Percentiles rank a stretch among this genome's conserved stretches.
phyloP scores from a whole-genome alignment of 2,329 filamentous ascomycete species.

The Dothidotthia symphoricarpi region DNA sequence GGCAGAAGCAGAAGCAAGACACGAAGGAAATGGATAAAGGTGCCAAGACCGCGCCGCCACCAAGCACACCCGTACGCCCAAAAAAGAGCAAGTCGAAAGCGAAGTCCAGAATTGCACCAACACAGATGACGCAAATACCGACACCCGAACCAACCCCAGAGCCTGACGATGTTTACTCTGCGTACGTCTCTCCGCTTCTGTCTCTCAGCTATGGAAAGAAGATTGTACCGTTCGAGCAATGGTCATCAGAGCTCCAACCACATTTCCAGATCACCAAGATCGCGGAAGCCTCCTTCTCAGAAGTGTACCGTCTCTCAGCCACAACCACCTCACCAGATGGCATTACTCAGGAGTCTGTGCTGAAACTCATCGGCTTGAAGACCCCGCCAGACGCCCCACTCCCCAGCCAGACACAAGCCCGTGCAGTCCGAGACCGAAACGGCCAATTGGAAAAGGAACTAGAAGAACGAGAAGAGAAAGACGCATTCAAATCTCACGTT shows the following conservation, averaged over 20 bases:
- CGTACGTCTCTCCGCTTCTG: constrained; percentile 30
- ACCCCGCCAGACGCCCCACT: constrained; percentile 36
- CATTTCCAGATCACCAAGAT: constrained; percentile 58
- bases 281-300: constrained; percentile 65
- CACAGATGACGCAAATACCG: constrained; percentile 12
- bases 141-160: constrained; percentile 23
- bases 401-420: constrained; percentile 30
- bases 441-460: constrained; percentile 33
- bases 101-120: constrained; percentile 9
- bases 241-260: constrained; percentile 43
- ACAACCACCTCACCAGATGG: constrained; percentile 7
- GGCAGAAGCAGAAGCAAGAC: not conserved
- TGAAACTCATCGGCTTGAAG: constrained; percentile 46
- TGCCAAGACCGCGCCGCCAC: not conserved
- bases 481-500: constrained; percentile 45
- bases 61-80: constrained; percentile 8
- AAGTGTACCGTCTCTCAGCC: constrained; percentile 60
- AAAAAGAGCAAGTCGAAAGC: constrained; percentile 12
- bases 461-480: constrained; percentile 39
- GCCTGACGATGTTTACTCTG: constrained; percentile 25
- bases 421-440: constrained; percentile 50
- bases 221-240: constrained; percentile 41
- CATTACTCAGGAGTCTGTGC: constrained; percentile 45
- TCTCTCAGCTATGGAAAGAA: constrained; percentile 27
- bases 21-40: not conserved